These are phyloP conservation scores for Gonapodya sp. DNA, from an alignment of 192 early-diverging fungal species.

Conservation along the genomic window DNA sequence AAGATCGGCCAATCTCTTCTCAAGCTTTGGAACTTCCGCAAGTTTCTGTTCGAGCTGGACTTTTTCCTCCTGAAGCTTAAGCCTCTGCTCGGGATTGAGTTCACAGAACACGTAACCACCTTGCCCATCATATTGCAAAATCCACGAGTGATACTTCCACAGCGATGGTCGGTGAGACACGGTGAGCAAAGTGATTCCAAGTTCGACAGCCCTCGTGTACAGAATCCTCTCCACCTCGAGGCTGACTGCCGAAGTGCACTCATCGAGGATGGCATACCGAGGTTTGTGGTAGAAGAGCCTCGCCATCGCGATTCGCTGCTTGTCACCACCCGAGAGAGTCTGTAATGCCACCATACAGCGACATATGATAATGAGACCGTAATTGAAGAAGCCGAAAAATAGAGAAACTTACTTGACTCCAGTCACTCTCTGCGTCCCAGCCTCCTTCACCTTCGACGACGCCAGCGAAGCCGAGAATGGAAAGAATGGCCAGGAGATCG, in stretches of 20 bases:
- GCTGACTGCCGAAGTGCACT: conserved; percentile 29
- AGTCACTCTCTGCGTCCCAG: conserved; percentile 75
- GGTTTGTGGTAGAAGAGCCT: conserved; percentile 95
- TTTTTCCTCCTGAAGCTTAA: conserved; percentile 88
- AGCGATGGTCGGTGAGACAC: conserved; percentile 90
- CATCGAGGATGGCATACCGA: conserved; percentile 77
- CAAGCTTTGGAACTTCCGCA: conserved; percentile 66
- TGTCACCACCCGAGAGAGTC: conserved; percentile 93
- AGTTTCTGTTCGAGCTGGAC: conserved; percentile 63
- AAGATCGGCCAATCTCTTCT: conserved; percentile 57
- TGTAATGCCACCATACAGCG: conserved; percentile 51
- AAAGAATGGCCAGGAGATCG: conserved; percentile 67
- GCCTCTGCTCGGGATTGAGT: conserved; percentile 74
- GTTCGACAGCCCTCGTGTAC: conserved; percentile 42
- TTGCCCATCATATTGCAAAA: conserved; percentile 91
- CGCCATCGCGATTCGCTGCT: conserved; percentile 92
- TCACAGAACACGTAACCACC: conserved; percentile 91
- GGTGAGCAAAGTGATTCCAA: conserved; percentile 86
- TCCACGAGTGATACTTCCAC: conserved; percentile 95
- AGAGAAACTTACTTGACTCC: too few species aligned
- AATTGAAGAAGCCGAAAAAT: too few species aligned
- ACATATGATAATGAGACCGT: too few species aligned
- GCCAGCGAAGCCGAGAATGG: conserved; percentile 69
- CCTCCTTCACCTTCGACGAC: conserved; percentile 88
- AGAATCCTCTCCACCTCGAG: neutral